phyloP scores from a whole-genome alignment of 495 filamentous ascomycete species.

The Mycothermus thermophilus region DNA sequence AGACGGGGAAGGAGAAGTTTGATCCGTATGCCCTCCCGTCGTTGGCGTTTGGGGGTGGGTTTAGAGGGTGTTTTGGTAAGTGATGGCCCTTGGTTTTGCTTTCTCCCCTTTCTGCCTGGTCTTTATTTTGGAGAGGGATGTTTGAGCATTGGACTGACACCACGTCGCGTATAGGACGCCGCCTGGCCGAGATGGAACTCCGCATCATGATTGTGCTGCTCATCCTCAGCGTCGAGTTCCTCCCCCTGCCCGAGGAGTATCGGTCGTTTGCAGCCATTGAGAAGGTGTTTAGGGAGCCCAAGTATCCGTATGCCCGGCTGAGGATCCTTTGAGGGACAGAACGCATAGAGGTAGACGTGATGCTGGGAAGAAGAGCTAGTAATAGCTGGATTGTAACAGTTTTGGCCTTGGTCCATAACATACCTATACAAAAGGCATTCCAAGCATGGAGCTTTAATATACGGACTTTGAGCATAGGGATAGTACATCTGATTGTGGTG shows the following conservation, averaged over 20 bases:
- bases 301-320: constrained; percentile 3
- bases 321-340: constrained; percentile 3
- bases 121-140: no score
- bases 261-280: constrained; percentile 10
- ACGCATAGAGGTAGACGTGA: no score
- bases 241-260: constrained; percentile 13
- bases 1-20: constrained; percentile 14
- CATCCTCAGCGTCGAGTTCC: constrained; percentile 16
- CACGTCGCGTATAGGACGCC: constrained; percentile 4
- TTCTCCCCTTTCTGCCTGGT: neutral
- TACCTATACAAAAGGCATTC: no score
- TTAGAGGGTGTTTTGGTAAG: constrained; percentile 14
- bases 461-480: no score
- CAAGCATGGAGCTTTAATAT: no score
- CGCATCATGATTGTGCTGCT: constrained; percentile 15
- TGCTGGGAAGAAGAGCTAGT: no score
- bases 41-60: constrained; percentile 14
- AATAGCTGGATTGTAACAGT: no score
- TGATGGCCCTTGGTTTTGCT: neutral
- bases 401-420: no score
- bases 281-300: constrained; percentile 8
- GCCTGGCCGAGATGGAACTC: constrained; percentile 17
- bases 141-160: neutral
- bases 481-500: no score
- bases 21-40: constrained; percentile 12